Evolutionary conservation across 148 eudicot genomes (phyloP), one percentile per base, ranked within the genome.

Genomic region (Fagopyrum tataricum): DNA sequence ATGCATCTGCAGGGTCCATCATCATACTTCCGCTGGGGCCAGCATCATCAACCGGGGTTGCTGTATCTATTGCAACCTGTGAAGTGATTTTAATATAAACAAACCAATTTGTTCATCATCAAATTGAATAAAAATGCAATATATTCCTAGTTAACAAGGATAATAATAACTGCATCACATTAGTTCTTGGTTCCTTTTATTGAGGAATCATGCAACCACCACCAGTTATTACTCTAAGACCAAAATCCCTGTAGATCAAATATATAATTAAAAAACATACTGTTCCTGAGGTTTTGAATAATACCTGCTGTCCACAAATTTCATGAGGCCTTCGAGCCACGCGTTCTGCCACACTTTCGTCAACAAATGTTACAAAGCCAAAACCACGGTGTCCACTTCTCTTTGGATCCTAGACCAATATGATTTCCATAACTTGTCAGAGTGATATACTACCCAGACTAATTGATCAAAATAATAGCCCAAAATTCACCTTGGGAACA

Each of bases 351-450:
- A 86, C 96, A 74, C 96, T 96, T 73, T 89, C 96, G 55, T 96
- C 99, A 76, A 94, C 84, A 84, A 92, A 96, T 75, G 99, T 96
- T 72, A 96, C 99, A 82, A 96, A 92, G 71, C 99, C 99, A 81
- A 96, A 96, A 74, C 99, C 99, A 31, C 99, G 85, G 75, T 96
- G 99, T 70, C 99, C 99, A 73, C 92, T 78, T 85, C 95, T 87
- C 87, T 85, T 96, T 7, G 99, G 96, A 77, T 96, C 99, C 99
- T 96, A 80, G 56, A 84, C 47, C n/a, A 71, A 76, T 39, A 64
- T 61, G 20, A 6, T 14, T 37, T 64, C 26, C 18, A 64, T 18
- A 64, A 64, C 17, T 31, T 37, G 2, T 21, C 4, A 9, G 14
- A 4, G 8, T 14, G 5, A 31, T 6, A 37, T 64, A 31, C 18